A percentile compares a stretch with the other conserved stretches of the same genome.
phyloP scores from a whole-genome alignment of 495 filamentous ascomycete species.

The Aspergillus bertholletiae region DNA sequence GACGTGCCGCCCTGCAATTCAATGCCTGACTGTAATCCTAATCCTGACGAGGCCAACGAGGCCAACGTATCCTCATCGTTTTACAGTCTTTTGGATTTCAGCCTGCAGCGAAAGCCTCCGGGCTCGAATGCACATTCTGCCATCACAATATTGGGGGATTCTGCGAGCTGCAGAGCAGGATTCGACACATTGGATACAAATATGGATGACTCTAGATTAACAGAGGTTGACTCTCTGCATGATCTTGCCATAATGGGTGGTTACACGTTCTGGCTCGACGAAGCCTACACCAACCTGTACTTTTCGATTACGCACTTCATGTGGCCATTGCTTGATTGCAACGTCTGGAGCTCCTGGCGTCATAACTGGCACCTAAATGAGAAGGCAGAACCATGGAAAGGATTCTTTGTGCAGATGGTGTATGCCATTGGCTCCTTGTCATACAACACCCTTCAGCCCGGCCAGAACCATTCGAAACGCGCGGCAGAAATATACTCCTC shows the following conservation, averaged over 20 bases:
- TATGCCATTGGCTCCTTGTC: constrained; percentile 31
- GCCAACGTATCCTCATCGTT: neutral
- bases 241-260: constrained; percentile 12
- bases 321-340: constrained; percentile 30
- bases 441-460: constrained; percentile 23
- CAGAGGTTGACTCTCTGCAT: constrained; percentile 11
- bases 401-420: constrained; percentile 30
- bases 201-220: constrained; percentile 9
- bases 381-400: constrained; percentile 22
- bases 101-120: neutral
- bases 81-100: neutral
- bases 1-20: neutral
- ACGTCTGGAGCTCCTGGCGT: constrained; percentile 25
- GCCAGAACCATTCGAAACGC: constrained; percentile 18
- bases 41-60: neutral
- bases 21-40: neutral
- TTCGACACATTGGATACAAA: neutral
- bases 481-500: constrained; percentile 25
- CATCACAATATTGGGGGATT: neutral
- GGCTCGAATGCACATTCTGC: neutral
- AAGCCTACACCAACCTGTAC: constrained; percentile 30
- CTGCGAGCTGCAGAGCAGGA: neutral
- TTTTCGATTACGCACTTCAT: constrained; percentile 31
- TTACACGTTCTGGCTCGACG: constrained; percentile 17
- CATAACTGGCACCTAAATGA: constrained; percentile 11